Evolutionary conservation across 2,329 filamentous ascomycete genomes (phyloP).

Genomic region (Raffaelea arxii): DNA sequence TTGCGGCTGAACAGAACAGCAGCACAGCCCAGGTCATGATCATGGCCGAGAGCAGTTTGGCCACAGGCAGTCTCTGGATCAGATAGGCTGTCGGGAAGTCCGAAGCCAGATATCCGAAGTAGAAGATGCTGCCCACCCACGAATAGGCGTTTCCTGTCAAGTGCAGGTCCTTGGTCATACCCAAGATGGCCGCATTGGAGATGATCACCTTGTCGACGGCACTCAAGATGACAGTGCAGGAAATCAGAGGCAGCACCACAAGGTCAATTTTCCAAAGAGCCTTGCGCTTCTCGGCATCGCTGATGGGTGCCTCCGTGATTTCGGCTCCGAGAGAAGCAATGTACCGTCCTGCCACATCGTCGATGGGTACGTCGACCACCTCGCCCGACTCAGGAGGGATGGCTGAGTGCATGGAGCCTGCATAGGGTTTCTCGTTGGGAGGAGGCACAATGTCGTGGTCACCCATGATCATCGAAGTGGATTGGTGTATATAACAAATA

Average conservation of each 20-base stretch:
- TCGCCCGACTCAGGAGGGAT: too few species aligned
- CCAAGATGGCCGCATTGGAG: slow-evolving; percentile 7
- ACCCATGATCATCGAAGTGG: too few species aligned
- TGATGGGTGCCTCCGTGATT: slow-evolving; percentile 4
- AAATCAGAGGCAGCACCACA: slow-evolving; percentile 4
- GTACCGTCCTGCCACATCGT: slow-evolving; percentile 4
- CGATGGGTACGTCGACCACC: too few species aligned
- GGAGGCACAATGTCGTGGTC: too few species aligned
- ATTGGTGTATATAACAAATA: too few species aligned
- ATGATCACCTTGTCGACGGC: slow-evolving; percentile 9
- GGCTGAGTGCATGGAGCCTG: too few species aligned
- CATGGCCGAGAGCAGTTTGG: slow-evolving; percentile 51
- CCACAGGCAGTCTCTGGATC: slow-evolving; percentile 31
- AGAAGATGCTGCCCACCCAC: slow-evolving; percentile 21
- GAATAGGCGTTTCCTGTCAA: slow-evolving; percentile 18
- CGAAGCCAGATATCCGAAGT: slow-evolving; percentile 21
- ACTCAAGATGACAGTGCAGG: slow-evolving; percentile 3
- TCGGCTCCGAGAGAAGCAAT: neutral
- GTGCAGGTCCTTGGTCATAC: slow-evolving; percentile 3
- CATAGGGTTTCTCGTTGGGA: too few species aligned
- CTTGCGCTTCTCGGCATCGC: neutral
- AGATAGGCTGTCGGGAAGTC: slow-evolving; percentile 4
- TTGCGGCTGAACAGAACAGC: slow-evolving; percentile 43
- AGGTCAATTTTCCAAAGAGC: slow-evolving; percentile 8
- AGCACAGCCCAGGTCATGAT: slow-evolving; percentile 50